These are phyloP conservation scores for Dipteronia dyeriana DNA, from an alignment of 345 rosid genomes.

Conservation along the genomic window DNA sequence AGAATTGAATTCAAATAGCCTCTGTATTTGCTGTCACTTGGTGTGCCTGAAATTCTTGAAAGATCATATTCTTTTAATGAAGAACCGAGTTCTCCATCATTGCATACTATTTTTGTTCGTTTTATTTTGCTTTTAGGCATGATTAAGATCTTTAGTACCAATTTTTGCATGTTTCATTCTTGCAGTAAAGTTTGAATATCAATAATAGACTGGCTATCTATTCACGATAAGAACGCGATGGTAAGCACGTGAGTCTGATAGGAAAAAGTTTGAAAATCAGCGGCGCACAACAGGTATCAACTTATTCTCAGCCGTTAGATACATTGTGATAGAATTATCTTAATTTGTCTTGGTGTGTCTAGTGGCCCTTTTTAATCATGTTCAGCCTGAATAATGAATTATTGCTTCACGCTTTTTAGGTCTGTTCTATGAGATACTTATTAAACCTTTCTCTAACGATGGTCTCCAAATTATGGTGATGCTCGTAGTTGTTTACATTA, in stretches of 20 bases:
- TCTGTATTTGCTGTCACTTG: no score
- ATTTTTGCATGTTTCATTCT: neutral
- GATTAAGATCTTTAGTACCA: neutral
- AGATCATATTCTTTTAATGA: neutral
- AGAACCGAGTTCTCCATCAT: neutral
- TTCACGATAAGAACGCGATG: neutral
- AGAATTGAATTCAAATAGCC: neutral
- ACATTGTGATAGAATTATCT: neutral
- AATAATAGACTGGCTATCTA: no score
- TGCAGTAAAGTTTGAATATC: conserved; percentile 6
- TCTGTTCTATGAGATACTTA: neutral
- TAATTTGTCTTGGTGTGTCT: neutral
- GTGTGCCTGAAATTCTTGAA: neutral
- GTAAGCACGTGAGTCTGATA: neutral
- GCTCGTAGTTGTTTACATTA: neutral
- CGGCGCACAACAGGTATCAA: neutral
- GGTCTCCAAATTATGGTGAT: no score
- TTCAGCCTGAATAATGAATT: neutral
- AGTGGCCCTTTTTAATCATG: neutral
- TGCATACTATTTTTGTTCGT: neutral
- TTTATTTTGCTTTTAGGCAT: neutral
- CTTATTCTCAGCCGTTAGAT: neutral
- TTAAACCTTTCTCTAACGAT: neutral
- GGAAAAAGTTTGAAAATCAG: neutral
- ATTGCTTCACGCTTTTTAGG: neutral